These are phyloP conservation scores for Mycena vitilis DNA, from an alignment of 768 basidiomycete species.

Conservation along the genomic window DNA sequence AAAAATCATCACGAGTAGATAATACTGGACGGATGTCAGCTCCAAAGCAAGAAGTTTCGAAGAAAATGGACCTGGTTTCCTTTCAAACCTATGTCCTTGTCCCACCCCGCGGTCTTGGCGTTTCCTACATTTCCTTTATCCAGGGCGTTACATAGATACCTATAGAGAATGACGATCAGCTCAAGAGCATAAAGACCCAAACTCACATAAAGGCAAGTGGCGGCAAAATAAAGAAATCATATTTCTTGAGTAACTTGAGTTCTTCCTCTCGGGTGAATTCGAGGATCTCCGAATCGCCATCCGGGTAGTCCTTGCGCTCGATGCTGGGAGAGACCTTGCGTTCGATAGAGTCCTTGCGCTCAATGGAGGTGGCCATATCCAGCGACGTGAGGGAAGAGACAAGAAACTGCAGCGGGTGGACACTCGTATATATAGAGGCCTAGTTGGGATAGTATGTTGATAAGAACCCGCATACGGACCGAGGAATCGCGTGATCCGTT, in stretches of 20 bases:
- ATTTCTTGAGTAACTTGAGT: slow-evolving; percentile 49
- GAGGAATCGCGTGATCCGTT: slow-evolving; percentile 1
- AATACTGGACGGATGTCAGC: slow-evolving; percentile 50
- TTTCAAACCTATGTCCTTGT: slow-evolving; percentile 55
- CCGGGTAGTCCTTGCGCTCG: slow-evolving; percentile 33
- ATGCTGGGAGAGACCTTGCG: slow-evolving; percentile 30
- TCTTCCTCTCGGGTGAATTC: slow-evolving; percentile 37
- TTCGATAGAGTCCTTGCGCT: slow-evolving; percentile 33
- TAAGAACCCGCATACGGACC: slow-evolving; percentile 27
- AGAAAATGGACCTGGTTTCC: slow-evolving; percentile 57
- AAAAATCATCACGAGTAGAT: slow-evolving; percentile 61
- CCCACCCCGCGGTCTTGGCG: slow-evolving; percentile 65
- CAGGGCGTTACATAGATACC: slow-evolving; percentile 62
- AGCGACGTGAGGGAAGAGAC: slow-evolving; percentile 26
- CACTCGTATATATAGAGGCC: background rate
- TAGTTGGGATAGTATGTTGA: slow-evolving; percentile 20
- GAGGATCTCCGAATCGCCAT: slow-evolving; percentile 16
- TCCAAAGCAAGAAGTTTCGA: no score
- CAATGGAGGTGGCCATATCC: slow-evolving; percentile 20
- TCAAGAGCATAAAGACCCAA: background rate
- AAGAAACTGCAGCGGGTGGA: background rate
- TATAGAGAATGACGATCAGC: slow-evolving; percentile 24
- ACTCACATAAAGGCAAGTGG: slow-evolving; percentile 57
- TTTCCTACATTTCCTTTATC: slow-evolving; percentile 63
- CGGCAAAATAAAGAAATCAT: slow-evolving; percentile 55